Evolutionary conservation across 371 early-diverging fungal species (phyloP).

Genomic region (Apophysomyces ossiformis): DNA sequence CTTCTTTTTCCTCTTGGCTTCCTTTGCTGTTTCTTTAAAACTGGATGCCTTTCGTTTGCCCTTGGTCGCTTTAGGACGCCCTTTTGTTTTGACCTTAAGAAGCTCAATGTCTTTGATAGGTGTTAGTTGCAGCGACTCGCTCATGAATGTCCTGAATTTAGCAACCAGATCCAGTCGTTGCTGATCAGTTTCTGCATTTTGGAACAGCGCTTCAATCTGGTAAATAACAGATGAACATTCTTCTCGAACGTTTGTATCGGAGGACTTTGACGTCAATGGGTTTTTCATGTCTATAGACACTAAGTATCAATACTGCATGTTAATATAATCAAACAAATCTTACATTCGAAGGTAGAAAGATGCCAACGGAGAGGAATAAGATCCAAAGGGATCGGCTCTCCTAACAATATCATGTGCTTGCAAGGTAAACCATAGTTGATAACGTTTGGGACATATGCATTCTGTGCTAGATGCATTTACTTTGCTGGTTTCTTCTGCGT

Average conservation of each 20-base stretch:
- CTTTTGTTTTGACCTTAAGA: background rate
- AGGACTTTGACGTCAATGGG: background rate
- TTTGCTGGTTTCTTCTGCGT: background rate
- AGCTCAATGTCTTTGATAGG: background rate
- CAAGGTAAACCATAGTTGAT: constrained; percentile 5
- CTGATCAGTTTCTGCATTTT: constrained; percentile 7
- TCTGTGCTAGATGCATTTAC: background rate
- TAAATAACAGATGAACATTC: background rate
- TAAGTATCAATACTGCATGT: background rate
- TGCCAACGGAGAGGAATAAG: background rate
- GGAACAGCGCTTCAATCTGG: background rate
- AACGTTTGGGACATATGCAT: background rate
- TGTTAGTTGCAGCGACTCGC: background rate
- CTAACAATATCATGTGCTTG: background rate
- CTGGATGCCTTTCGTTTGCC: constrained; percentile 3
- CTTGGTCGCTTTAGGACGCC: background rate
- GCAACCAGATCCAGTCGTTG: background rate
- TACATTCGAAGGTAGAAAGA: background rate
- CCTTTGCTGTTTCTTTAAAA: constrained; percentile 1
- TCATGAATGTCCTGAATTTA: background rate
- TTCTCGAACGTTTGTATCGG: background rate
- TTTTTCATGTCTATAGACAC: background rate
- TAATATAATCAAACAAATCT: background rate
- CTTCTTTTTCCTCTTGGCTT: background rate
- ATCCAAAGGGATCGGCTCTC: background rate